Conservation (phyloP, 2,329 filamentous ascomycete species). For the Aspergillus cejpii region DNA sequence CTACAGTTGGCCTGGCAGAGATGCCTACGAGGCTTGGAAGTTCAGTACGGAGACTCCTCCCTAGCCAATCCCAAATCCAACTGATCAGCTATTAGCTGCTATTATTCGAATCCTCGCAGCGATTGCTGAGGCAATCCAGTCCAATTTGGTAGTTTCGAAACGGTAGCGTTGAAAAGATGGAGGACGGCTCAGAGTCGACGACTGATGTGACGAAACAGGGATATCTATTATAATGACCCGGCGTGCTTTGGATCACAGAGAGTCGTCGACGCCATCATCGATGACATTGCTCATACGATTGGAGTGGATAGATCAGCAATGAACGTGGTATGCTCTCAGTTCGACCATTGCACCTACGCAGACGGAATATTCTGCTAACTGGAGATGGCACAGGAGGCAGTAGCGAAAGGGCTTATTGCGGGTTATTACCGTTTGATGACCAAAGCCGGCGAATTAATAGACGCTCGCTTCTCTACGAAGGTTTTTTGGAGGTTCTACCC, state of each 20-base stretch:
- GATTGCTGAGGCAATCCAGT: slow-evolving; percentile 48
- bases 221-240: slow-evolving; percentile 59
- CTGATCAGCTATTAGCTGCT: slow-evolving; percentile 39
- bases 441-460: slow-evolving; percentile 24
- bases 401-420: slow-evolving; percentile 40
- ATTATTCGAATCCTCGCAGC: slow-evolving; percentile 51
- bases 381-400: slow-evolving; percentile 32
- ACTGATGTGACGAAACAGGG: slow-evolving; percentile 37
- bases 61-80: slow-evolving; percentile 9
- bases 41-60: slow-evolving; percentile 25
- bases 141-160: slow-evolving; percentile 49
- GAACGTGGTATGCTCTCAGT: slow-evolving; percentile 47
- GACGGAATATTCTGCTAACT: not conserved
- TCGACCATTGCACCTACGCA: not conserved
- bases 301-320: slow-evolving; percentile 49
- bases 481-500: slow-evolving; percentile 11
- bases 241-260: slow-evolving; percentile 52
- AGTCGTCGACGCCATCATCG: slow-evolving; percentile 53
- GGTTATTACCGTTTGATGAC: slow-evolving; percentile 30
- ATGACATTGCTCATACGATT: slow-evolving; percentile 57
- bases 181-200: not conserved
- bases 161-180: slow-evolving; percentile 35
- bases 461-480: slow-evolving; percentile 34
- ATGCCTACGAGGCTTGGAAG: slow-evolving; percentile 52
- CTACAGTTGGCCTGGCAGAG: slow-evolving; percentile 52